Evolutionary conservation across 1,284 basidiomycete genomes (phyloP).

Genomic region (Somion occarium): DNA sequence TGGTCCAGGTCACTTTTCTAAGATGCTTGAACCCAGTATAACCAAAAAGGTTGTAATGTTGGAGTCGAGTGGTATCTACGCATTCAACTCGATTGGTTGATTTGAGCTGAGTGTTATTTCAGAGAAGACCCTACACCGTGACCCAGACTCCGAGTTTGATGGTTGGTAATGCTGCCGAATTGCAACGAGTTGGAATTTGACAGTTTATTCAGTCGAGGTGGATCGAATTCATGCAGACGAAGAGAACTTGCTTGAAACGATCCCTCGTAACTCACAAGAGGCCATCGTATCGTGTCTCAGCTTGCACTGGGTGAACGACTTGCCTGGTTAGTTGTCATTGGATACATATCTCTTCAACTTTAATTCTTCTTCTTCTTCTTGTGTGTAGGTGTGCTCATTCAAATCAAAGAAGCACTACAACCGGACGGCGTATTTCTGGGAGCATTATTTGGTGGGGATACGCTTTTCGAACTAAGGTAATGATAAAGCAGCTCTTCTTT

Average conservation of each 20-base stretch:
- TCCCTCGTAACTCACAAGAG: slow-evolving; percentile 80
- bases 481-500: too few species aligned
- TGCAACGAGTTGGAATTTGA: not conserved
- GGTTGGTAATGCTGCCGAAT: slow-evolving; percentile 38
- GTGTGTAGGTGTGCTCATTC: slow-evolving; percentile 73
- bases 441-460: slow-evolving; percentile 94
- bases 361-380: not conserved
- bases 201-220: slow-evolving; percentile 52
- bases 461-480: slow-evolving; percentile 89
- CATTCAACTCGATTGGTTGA: not conserved
- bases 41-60: slow-evolving; percentile 81
- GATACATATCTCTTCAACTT: slow-evolving; percentile 2
- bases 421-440: slow-evolving; percentile 96
- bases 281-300: slow-evolving; percentile 89
- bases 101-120: not conserved
- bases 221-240: slow-evolving; percentile 76
- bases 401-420: slow-evolving; percentile 81
- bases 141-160: slow-evolving; percentile 71
- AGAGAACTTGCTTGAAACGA: slow-evolving; percentile 60
- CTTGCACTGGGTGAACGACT: slow-evolving; percentile 97
- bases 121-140: slow-evolving; percentile 69
- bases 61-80: slow-evolving; percentile 74
- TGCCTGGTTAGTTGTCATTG: slow-evolving; percentile 66
- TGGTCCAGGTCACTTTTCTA: slow-evolving; percentile 93
- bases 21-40: slow-evolving; percentile 71